phyloP scores from a whole-genome alignment of 768 basidiomycete genomes.

The Xanthoconium stramineum region DNA sequence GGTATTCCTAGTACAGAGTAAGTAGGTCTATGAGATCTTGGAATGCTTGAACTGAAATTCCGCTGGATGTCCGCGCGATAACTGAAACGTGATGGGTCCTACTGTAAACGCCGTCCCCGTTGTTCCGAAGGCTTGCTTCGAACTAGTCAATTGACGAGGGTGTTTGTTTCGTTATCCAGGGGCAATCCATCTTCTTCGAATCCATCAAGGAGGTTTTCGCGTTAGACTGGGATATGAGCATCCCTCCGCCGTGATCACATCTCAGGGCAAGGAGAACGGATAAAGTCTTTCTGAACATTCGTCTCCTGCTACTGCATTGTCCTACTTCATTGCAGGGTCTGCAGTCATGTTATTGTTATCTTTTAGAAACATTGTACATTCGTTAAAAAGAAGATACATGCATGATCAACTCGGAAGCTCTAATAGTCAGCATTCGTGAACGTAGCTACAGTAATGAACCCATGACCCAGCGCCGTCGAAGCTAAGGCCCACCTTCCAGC shows the following conservation, averaged over 20 bases:
- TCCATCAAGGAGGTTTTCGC: background rate
- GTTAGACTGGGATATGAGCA: background rate
- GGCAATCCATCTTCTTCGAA: background rate
- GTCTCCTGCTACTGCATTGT: background rate
- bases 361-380: background rate
- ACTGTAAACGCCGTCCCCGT: background rate
- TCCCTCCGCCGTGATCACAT: background rate
- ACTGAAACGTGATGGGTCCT: background rate
- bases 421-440: background rate
- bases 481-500: conserved; percentile 7
- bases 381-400: background rate
- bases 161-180: background rate
- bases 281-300: background rate
- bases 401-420: conserved; percentile 5
- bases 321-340: background rate
- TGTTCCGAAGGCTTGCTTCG: background rate
- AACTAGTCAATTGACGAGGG: background rate
- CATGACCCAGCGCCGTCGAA: background rate
- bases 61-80: background rate
- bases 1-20: no score
- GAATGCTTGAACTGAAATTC: background rate
- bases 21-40: background rate
- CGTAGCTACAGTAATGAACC: background rate
- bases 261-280: background rate
- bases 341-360: background rate